Evolutionary conservation across 192 early-diverging fungal species (phyloP).

Genomic region (Endogone sp.): DNA sequence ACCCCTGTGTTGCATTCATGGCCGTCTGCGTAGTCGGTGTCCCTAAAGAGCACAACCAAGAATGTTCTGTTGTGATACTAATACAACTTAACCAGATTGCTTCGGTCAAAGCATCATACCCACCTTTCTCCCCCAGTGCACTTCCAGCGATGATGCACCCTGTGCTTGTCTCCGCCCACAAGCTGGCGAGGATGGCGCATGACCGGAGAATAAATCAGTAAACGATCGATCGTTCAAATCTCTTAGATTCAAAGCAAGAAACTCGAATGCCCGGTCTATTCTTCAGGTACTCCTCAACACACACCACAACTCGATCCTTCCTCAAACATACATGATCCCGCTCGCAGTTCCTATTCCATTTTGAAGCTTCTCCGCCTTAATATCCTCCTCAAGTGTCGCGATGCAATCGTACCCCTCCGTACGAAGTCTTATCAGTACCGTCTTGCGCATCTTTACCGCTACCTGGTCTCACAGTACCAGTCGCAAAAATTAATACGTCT

Average conservation of each 20-base stretch:
- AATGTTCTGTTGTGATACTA: background rate
- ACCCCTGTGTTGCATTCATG: too few species aligned
- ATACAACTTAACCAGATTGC: background rate
- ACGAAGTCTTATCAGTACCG: background rate
- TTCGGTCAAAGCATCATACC: background rate
- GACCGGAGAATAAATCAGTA: background rate
- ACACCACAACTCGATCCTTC: too few species aligned
- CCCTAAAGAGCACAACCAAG: background rate
- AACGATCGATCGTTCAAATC: too few species aligned
- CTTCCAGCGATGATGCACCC: slow-evolving; percentile 33
- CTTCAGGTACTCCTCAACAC: too few species aligned
- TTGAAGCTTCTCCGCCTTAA: slow-evolving; percentile 2
- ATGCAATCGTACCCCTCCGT: slow-evolving; percentile 1
- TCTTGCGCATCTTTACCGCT: slow-evolving; percentile 2
- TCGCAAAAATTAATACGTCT: too few species aligned
- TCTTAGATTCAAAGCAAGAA: too few species aligned
- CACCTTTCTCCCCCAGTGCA: slow-evolving; percentile 9
- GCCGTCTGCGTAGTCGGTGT: too few species aligned
- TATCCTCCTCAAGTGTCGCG: slow-evolving; percentile 9
- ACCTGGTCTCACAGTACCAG: background rate
- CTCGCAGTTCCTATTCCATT: slow-evolving; percentile 1
- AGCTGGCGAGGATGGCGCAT: background rate
- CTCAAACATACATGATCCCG: slow-evolving; percentile 2
- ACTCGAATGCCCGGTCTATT: too few species aligned
- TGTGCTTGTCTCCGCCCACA: slow-evolving; percentile 27